Percentiles rank a stretch among this genome's conserved stretches.
phyloP scores from a whole-genome alignment of 1,284 basidiomycete genomes.

The Bjerkandera adusta region DNA sequence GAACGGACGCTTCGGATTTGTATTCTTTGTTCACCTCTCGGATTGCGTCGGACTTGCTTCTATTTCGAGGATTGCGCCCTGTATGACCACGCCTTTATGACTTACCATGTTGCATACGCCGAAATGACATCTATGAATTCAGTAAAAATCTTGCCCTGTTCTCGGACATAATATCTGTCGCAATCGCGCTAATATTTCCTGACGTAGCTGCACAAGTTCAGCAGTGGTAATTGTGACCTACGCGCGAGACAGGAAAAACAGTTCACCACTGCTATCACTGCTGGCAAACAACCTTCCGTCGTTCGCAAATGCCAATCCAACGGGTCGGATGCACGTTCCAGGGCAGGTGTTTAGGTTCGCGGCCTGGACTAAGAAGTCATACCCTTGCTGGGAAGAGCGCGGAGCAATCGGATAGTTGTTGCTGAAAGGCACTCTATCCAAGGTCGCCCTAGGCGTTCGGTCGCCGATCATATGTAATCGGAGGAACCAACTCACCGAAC shows the following conservation, averaged over 20 bases:
- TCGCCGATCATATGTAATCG: not conserved
- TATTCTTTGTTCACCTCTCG: too few relatives aligned
- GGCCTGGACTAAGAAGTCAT: slow-evolving; percentile 12
- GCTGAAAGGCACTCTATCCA: slow-evolving; percentile 9
- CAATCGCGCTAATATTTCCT: too few relatives aligned
- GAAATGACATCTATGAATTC: too few relatives aligned
- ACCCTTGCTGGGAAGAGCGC: slow-evolving; percentile 3
- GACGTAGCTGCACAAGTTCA: too few relatives aligned
- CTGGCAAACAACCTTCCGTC: slow-evolving; percentile 13
- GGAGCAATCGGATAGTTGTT: slow-evolving; percentile 5
- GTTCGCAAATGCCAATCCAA: slow-evolving; percentile 14
- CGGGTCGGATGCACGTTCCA: slow-evolving; percentile 15
- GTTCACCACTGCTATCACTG: slow-evolving; percentile 14
- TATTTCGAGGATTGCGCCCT: too few relatives aligned
- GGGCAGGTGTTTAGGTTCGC: slow-evolving; percentile 12
- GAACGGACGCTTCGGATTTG: too few relatives aligned
- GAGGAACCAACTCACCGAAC: slow-evolving; percentile 30
- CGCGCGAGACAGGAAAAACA: slow-evolving; percentile 10
- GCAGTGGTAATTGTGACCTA: too few relatives aligned
- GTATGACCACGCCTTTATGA: too few relatives aligned
- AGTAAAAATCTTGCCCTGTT: too few relatives aligned
- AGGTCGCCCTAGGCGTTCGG: not conserved
- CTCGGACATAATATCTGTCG: too few relatives aligned
- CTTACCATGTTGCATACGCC: too few relatives aligned
- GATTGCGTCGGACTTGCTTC: too few relatives aligned